These are phyloP conservation scores for Canna indica DNA, from an alignment of 176 grass and related monocot species.

Conservation along the genomic window DNA sequence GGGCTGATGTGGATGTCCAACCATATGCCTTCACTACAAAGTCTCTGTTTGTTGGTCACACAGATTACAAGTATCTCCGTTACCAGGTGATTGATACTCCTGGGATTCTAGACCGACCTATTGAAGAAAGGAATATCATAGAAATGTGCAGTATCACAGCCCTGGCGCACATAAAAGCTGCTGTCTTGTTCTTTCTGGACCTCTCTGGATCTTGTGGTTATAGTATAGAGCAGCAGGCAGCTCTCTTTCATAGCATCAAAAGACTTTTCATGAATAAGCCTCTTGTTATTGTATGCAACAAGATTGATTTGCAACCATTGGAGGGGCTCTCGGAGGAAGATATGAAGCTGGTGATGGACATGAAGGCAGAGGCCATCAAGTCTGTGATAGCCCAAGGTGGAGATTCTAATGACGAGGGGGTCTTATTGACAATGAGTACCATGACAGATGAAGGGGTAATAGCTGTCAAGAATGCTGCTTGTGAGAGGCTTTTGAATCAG, in stretches of 20 bases:
- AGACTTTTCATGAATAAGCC: constrained; percentile 77
- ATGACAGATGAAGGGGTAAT: constrained; percentile 73
- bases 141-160: constrained; percentile 55
- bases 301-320: constrained; percentile 65
- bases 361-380: constrained; percentile 40
- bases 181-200: constrained; percentile 48
- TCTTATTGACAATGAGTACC: constrained; percentile 66
- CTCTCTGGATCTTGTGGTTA: constrained; percentile 78
- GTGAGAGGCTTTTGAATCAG: constrained; percentile 42
- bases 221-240: constrained; percentile 56
- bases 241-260: constrained; percentile 80
- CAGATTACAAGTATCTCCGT: constrained; percentile 70
- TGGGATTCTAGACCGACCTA: constrained; percentile 56
- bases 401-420: constrained; percentile 50
- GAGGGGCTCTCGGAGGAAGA: constrained; percentile 56
- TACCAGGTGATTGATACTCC: constrained; percentile 87
- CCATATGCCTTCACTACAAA: constrained; percentile 49
- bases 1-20: constrained; percentile 69
- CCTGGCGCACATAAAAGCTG: constrained; percentile 29
- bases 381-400: constrained; percentile 20
- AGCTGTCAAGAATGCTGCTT: constrained; percentile 47
- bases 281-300: constrained; percentile 64
- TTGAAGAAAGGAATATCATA: constrained; percentile 50
- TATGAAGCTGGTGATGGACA: constrained; percentile 50
- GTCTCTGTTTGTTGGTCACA: constrained; percentile 51